Conservation (phyloP, 305 asterid species). For the Fraxinus latifolia region DNA sequence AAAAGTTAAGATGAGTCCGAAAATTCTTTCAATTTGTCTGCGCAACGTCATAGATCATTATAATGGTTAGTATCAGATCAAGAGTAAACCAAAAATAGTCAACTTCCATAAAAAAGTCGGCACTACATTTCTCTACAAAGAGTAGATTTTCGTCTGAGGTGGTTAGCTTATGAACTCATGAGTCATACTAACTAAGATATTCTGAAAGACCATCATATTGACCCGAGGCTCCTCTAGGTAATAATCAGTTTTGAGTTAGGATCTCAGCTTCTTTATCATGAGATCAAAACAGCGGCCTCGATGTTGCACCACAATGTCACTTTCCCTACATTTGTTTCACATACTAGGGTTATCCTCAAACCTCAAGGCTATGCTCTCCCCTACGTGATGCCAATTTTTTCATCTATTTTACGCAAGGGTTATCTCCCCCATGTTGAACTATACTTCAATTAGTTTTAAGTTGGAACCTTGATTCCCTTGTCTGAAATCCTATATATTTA, state of each 20-base stretch:
- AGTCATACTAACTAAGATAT: background rate
- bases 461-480: background rate
- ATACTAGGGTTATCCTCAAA: background rate
- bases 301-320: background rate
- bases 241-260: background rate
- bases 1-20: background rate
- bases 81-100: background rate
- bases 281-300: background rate
- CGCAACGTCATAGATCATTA: background rate
- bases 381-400: background rate
- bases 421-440: background rate
- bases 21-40: background rate
- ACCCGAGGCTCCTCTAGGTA: background rate
- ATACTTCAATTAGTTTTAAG: background rate
- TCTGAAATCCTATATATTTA: background rate
- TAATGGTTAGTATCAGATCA: background rate
- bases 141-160: background rate
- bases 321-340: background rate
- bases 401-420: background rate
- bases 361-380: background rate
- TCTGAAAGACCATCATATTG: background rate
- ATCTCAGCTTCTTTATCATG: background rate
- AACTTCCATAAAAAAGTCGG: background rate
- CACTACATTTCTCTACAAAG: background rate
- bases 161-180: background rate